Evolutionary conservation across 1,284 basidiomycete species (phyloP), one percentile per base, ranked within the genome.

Genomic region (Pseudozyma sp.): DNA sequence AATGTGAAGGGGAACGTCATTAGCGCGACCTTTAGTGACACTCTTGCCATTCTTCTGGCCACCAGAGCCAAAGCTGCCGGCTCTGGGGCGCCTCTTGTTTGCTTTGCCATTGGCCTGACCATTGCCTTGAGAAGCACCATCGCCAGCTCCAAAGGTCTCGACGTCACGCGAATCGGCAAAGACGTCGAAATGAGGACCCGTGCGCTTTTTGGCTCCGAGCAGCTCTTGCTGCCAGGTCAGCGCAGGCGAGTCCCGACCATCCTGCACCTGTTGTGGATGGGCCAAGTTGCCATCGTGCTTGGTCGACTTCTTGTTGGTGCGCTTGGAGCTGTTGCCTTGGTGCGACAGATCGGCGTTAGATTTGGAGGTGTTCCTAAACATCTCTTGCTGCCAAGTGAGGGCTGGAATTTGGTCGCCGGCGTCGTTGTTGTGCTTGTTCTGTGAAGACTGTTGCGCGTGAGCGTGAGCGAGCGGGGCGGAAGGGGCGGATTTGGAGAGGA

Each of bases 211-310:
- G 49, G 56, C 62, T 17, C 61, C 68, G 11, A 80, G 46, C 9
- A 78, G 63, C 55, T 75, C 76, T 39, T 80, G 78, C 58, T 80
- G 78, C 78, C 78, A 80, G 31, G 76, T 80, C 44, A 78, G 33
- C 16, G 68, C 66, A n/a, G 68, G 64, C 19, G 74, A 72, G 40
- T 66, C 73, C 19, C 56, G 59, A 7, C 66, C 65, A 17, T 60
- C 59, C 48, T 77, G 64, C n/a, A 70, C 59, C 46, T 62, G 60
- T 49, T 73, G 67, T 34, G 68, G 68, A 39, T 68, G 68, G 16
- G 68, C 72, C 8, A 75, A 58, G 54, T 64, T 68, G 39, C 68
- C 72, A 54, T 75, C 68, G 29, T 71, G 73, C 58, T 77, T 73
- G 16, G 50, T 24, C 5, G 61, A 14, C 44, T 68, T 73, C 43